Conservation (phyloP, 768 basidiomycete genomes). For the Lepiota brunneoincarnata region DNA sequence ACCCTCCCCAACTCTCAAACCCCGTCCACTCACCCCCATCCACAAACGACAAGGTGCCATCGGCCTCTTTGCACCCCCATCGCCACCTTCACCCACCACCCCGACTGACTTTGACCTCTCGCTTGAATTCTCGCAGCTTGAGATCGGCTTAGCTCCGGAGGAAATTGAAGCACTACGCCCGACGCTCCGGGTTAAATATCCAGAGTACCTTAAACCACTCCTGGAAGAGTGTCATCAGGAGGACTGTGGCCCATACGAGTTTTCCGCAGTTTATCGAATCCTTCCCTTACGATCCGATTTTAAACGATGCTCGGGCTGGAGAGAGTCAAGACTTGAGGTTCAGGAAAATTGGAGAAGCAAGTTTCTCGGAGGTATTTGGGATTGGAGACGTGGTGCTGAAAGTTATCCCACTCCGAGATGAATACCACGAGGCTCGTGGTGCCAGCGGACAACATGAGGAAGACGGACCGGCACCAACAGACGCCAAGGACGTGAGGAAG, state of each 20-base stretch:
- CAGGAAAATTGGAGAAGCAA: slow-evolving; percentile 93
- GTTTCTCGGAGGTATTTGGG: slow-evolving; percentile 94
- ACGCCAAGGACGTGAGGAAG: slow-evolving; percentile 74
- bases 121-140: slow-evolving; percentile 45
- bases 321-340: slow-evolving; percentile 35
- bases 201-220: slow-evolving; percentile 59
- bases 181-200: slow-evolving; percentile 28
- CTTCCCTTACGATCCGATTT: slow-evolving; percentile 72
- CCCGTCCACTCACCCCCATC: slow-evolving; percentile 71
- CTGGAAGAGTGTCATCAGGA: slow-evolving; percentile 72
- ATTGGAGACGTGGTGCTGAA: slow-evolving; percentile 89
- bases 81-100: slow-evolving; percentile 55
- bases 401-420: slow-evolving; percentile 73
- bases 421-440: slow-evolving; percentile 25
- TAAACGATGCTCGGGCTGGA: slow-evolving; percentile 28
- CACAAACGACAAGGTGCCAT: slow-evolving; percentile 32
- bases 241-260: slow-evolving; percentile 61
- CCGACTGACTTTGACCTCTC: slow-evolving; percentile 55
- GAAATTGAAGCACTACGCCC: slow-evolving; percentile 19
- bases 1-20: slow-evolving; percentile 36
- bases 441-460: slow-evolving; percentile 24
- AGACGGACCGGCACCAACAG: slow-evolving; percentile 68
- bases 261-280: slow-evolving; percentile 81
- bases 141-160: slow-evolving; percentile 26
- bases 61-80: slow-evolving; percentile 38